Percentiles rank a stretch among this genome's conserved stretches.
Conservation (phyloP, 2,329 filamentous ascomycete genomes). For the Neoascochyta sp. region DNA sequence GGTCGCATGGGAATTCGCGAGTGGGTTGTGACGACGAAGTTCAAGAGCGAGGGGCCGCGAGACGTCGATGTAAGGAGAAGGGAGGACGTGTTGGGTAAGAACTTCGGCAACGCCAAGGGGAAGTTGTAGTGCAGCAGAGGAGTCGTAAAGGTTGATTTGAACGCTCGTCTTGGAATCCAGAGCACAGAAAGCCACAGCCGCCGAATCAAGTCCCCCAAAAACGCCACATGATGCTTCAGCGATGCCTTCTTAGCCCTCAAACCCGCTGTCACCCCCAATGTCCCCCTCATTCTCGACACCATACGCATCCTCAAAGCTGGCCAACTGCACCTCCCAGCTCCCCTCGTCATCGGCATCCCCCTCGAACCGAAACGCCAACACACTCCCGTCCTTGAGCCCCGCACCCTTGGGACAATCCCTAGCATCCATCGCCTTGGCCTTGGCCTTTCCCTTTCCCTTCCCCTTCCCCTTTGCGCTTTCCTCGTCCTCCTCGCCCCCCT, state of each 20-base stretch:
- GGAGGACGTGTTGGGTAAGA: slow-evolving; percentile 44
- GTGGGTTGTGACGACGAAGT: slow-evolving; percentile 55
- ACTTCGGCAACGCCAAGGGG: slow-evolving; percentile 4
- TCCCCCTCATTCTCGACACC: slow-evolving; percentile 31
- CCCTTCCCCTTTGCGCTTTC: slow-evolving; percentile 39
- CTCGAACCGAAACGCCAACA: slow-evolving; percentile 38
- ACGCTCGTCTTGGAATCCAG: background rate
- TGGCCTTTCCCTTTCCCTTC: slow-evolving; percentile 5
- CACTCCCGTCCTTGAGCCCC: slow-evolving; percentile 33
- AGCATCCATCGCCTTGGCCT: slow-evolving; percentile 5
- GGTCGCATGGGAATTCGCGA: slow-evolving; percentile 51
- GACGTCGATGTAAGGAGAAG: slow-evolving; percentile 51
- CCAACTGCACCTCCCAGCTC: slow-evolving; percentile 35
- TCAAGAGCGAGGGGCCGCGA: slow-evolving; percentile 54
- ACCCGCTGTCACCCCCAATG: slow-evolving; percentile 28
- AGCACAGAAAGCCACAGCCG: background rate
- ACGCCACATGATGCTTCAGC: background rate
- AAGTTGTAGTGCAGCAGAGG: slow-evolving; percentile 10
- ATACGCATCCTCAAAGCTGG: slow-evolving; percentile 39
- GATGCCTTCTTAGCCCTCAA: slow-evolving; percentile 24
- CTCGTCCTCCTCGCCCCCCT: slow-evolving; percentile 32
- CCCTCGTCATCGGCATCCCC: slow-evolving; percentile 19
- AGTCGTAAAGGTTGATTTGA: background rate
- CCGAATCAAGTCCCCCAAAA: background rate
- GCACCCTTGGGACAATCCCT: slow-evolving; percentile 36